These are phyloP conservation scores for Bocquillonia castaneifolia DNA, from an alignment of 441 rosid species.

Conservation along the genomic window DNA sequence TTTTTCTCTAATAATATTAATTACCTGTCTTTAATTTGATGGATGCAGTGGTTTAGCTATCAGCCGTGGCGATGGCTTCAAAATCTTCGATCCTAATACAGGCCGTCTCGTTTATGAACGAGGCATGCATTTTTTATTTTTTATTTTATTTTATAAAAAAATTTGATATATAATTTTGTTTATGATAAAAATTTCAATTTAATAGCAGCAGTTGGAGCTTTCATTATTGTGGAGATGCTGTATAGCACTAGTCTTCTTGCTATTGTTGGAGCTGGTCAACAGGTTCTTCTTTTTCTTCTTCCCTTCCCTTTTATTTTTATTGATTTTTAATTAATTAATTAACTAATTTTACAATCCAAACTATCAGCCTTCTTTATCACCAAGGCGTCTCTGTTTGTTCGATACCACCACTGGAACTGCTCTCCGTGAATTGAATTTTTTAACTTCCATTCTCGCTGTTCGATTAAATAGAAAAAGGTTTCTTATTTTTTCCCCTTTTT, in stretches of 20 bases:
- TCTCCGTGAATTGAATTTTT: conserved; percentile 65
- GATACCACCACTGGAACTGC: conserved; percentile 59
- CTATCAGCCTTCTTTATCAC: conserved; percentile 72
- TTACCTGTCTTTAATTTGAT: conserved; percentile 7
- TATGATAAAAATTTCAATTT: background rate
- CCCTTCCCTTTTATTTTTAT: background rate
- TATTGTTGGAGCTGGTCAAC: conserved; percentile 90
- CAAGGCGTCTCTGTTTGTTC: conserved; percentile 78
- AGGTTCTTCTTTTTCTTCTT: conserved; percentile 35
- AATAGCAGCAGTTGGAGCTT: conserved; percentile 56
- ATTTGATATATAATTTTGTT: background rate
- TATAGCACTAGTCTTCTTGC: conserved; percentile 80
- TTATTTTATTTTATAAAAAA: background rate
- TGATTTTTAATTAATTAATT: background rate
- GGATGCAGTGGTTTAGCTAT: conserved; percentile 61
- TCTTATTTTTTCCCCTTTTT: too few relatives aligned
- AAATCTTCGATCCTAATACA: conserved; percentile 66
- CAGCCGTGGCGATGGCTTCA: conserved; percentile 63
- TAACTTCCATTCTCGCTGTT: conserved; percentile 75
- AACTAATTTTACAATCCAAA: background rate
- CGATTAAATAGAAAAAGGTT: conserved; percentile 73
- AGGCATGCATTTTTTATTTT: conserved; percentile 36
- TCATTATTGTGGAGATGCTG: conserved; percentile 72
- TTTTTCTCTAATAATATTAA: too few relatives aligned
- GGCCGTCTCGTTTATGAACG: conserved; percentile 84